phyloP scores from a whole-genome alignment of 164 flowering plant genomes.

The Umbellularia californica region DNA sequence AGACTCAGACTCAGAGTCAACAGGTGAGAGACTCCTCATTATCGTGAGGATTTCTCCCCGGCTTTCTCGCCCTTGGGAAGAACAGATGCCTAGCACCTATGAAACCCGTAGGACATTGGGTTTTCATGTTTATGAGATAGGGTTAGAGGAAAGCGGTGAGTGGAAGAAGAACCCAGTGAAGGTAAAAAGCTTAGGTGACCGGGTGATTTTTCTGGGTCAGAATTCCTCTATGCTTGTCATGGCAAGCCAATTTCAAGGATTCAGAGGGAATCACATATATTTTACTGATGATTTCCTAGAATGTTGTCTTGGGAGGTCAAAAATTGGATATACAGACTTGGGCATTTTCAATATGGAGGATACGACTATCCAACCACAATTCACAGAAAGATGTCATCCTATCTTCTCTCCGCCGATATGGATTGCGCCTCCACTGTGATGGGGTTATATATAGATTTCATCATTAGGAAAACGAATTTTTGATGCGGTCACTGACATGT shows the following conservation, averaged over 20 bases:
- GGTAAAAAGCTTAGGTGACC: conserved; percentile 45
- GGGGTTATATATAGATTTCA: too few species aligned
- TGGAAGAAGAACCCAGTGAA: conserved; percentile 18
- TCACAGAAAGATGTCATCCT: conserved; percentile 7
- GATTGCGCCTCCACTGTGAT: conserved; percentile 1
- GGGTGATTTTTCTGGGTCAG: conserved; percentile 62
- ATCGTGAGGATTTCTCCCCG: conserved; percentile 19
- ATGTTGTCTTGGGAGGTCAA: not conserved
- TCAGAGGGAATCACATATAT: conserved; percentile 53
- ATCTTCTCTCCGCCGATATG: conserved; percentile 18
- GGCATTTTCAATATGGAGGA: conserved; percentile 17
- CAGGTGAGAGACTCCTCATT: conserved; percentile 55
- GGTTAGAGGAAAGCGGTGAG: conserved; percentile 24
- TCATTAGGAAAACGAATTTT: too few species aligned
- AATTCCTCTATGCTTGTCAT: conserved; percentile 52
- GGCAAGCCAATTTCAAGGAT: conserved; percentile 36
- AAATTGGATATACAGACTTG: conserved; percentile 2
- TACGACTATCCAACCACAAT: not conserved
- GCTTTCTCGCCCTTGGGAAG: too few species aligned
- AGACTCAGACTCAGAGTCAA: conserved; percentile 34
- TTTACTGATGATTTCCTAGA: conserved; percentile 35
- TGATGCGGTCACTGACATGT: too few species aligned
- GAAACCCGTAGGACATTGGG: conserved; percentile 36
- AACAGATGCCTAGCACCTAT: too few species aligned
- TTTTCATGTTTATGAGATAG: conserved; percentile 54